Conservation (phyloP, 1,139 yeast species). For the Lodderomyces theae region DNA sequence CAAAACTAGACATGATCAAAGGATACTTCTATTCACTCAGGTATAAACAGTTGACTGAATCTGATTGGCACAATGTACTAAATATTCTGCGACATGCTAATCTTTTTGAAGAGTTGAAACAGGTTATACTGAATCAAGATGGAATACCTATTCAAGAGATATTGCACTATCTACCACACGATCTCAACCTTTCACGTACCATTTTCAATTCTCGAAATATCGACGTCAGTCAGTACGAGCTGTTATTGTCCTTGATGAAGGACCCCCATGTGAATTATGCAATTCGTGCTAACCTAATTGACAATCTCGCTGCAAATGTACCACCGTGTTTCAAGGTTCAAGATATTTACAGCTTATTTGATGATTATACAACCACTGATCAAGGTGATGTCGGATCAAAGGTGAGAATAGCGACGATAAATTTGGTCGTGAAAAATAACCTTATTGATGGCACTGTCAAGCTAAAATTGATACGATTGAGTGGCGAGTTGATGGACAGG, state of each 20-base stretch:
- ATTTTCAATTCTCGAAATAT: constrained; percentile 26
- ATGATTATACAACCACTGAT: constrained; percentile 65
- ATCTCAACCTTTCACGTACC: constrained; percentile 29
- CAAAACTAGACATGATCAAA: constrained; percentile 30
- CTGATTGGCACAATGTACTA: constrained; percentile 21
- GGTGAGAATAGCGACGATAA: constrained; percentile 51
- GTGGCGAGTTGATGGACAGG: constrained; percentile 41
- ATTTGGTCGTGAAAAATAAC: constrained; percentile 19
- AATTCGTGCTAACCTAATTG: constrained; percentile 25
- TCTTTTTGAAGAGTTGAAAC: constrained; percentile 20
- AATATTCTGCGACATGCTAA: constrained; percentile 16
- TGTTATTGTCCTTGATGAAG: constrained; percentile 19
- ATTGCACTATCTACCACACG: constrained; percentile 25
- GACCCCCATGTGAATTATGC: constrained; percentile 23
- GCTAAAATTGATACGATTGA: constrained; percentile 47
- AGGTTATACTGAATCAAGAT: constrained; percentile 18
- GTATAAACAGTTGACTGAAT: constrained; percentile 4
- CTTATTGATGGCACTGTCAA: constrained; percentile 16
- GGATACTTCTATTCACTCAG: constrained; percentile 23
- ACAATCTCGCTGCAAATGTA: constrained; percentile 15
- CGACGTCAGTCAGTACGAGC: constrained; percentile 11
- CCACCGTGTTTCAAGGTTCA: constrained; percentile 51
- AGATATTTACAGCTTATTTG: constrained; percentile 29
- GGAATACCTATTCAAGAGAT: constrained; percentile 18
- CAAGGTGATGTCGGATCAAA: constrained; percentile 82